phyloP scores from a whole-genome alignment of 768 basidiomycete genomes.

The Suillus subalutaceus region DNA sequence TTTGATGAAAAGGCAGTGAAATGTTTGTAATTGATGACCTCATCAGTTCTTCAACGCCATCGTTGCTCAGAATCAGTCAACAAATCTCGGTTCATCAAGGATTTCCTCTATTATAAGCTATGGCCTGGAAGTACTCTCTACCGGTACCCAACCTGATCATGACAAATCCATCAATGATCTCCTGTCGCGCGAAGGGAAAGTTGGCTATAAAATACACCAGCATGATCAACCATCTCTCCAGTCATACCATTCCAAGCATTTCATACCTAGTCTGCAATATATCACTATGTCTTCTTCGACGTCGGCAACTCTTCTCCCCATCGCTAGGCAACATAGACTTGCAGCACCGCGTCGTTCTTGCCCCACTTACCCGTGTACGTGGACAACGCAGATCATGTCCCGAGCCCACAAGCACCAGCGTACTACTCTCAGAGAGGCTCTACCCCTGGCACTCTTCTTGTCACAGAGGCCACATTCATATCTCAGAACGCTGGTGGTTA shows the following conservation, averaged over 20 bases:
- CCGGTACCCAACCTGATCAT: not conserved
- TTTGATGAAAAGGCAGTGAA: no score
- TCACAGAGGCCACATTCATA: slow-evolving; percentile 62
- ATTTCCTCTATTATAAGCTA: no score
- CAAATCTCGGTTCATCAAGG: no score
- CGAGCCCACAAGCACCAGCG: slow-evolving; percentile 37
- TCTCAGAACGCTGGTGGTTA: slow-evolving; percentile 50
- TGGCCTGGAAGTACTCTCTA: no score
- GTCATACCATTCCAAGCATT: not conserved
- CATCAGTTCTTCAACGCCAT: no score
- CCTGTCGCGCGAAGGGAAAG: not conserved
- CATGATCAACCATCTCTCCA: not conserved
- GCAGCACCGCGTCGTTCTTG: slow-evolving; percentile 54
- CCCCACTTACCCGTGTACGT: slow-evolving; percentile 53
- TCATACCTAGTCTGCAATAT: not conserved
- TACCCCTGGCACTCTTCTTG: slow-evolving; percentile 53
- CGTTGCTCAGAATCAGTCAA: no score
- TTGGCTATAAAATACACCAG: not conserved
- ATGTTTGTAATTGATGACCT: no score
- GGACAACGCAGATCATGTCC: slow-evolving; percentile 41
- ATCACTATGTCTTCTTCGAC: not conserved
- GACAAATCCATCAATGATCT: not conserved
- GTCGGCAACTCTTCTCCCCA: slow-evolving; percentile 46
- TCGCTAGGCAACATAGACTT: slow-evolving; percentile 45
- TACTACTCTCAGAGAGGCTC: slow-evolving; percentile 54